These are phyloP conservation scores for Lichtheimia corymbifera DNA, from an alignment of 371 early-diverging fungal species.

Conservation along the genomic window DNA sequence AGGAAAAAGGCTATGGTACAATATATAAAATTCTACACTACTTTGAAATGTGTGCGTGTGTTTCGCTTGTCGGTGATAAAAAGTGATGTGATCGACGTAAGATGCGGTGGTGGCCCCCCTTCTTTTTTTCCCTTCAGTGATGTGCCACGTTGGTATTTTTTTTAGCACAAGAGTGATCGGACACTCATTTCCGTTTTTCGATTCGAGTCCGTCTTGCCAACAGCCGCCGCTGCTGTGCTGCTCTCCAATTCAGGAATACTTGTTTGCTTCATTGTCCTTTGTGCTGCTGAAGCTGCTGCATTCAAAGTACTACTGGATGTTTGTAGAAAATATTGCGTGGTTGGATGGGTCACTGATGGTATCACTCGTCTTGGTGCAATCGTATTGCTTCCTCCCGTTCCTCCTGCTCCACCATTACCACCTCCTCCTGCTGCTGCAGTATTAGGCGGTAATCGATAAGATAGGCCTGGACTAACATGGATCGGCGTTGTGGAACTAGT, in stretches of 20 bases:
- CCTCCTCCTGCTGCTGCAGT: slow-evolving; percentile 11
- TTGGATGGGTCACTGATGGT: slow-evolving; percentile 23
- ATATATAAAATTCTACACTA: too few relatives aligned
- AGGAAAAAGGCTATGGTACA: too few relatives aligned
- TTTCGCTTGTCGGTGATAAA: too few relatives aligned
- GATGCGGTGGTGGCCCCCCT: too few relatives aligned
- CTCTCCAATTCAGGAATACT: neutral
- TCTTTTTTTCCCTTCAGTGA: too few relatives aligned
- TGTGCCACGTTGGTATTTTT: neutral
- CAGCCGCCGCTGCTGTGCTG: slow-evolving; percentile 15
- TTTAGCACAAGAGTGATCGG: slow-evolving; percentile 16
- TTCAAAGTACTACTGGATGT: slow-evolving; percentile 29
- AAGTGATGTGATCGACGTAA: too few relatives aligned
- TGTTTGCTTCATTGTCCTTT: slow-evolving; percentile 6
- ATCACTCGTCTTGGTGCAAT: slow-evolving; percentile 5
- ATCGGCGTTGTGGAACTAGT: neutral
- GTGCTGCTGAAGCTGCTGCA: slow-evolving; percentile 23
- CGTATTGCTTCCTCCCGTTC: slow-evolving; percentile 1
- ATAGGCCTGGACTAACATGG: neutral
- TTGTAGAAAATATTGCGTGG: slow-evolving; percentile 26
- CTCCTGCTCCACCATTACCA: slow-evolving; percentile 6
- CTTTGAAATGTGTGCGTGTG: too few relatives aligned
- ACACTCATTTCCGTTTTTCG: slow-evolving; percentile 22
- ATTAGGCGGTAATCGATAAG: neutral
- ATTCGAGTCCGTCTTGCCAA: slow-evolving; percentile 20